Conservation (phyloP, 2,329 filamentous ascomycete genomes). For the Scedosporium aurantiacum region DNA sequence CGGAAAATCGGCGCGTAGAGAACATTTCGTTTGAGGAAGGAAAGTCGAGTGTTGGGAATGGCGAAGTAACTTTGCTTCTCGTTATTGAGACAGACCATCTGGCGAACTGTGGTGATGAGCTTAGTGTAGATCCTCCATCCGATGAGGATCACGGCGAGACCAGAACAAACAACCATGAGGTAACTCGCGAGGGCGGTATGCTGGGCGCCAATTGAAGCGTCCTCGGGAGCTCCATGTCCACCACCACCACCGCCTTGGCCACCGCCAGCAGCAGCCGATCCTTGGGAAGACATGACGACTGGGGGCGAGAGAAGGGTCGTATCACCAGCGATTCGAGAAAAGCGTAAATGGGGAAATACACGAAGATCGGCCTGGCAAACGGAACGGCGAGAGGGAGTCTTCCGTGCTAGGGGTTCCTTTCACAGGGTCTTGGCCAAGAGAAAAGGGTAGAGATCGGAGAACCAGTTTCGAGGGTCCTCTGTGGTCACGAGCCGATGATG, state of each 20-base stretch:
- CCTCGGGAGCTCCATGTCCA: not conserved
- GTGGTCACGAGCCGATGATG: not conserved
- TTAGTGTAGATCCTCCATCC: conserved; percentile 54
- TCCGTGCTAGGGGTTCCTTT: not conserved
- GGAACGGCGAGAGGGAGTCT: too few species aligned
- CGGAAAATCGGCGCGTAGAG: conserved; percentile 52
- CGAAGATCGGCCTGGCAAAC: too few species aligned
- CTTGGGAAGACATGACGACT: not conserved
- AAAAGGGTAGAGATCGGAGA: not conserved
- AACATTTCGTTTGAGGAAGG: conserved; percentile 11
- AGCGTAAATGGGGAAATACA: not conserved
- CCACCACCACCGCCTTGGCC: not conserved
- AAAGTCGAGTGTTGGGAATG: conserved; percentile 7
- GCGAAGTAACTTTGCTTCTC: conserved; percentile 68
- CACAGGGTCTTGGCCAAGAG: not conserved
- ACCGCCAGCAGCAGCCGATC: not conserved
- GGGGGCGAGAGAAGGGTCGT: not conserved
- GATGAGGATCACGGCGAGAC: conserved; percentile 51
- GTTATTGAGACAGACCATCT: conserved; percentile 65
- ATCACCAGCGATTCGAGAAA: not conserved
- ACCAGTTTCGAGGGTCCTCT: not conserved
- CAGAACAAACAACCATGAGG: conserved; percentile 52
- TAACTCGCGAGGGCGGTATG: conserved; percentile 47
- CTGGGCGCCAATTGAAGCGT: not conserved
- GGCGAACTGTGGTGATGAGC: conserved; percentile 58